phyloP scores from a whole-genome alignment of 306 rosid species.

The Datisca glomerata region DNA sequence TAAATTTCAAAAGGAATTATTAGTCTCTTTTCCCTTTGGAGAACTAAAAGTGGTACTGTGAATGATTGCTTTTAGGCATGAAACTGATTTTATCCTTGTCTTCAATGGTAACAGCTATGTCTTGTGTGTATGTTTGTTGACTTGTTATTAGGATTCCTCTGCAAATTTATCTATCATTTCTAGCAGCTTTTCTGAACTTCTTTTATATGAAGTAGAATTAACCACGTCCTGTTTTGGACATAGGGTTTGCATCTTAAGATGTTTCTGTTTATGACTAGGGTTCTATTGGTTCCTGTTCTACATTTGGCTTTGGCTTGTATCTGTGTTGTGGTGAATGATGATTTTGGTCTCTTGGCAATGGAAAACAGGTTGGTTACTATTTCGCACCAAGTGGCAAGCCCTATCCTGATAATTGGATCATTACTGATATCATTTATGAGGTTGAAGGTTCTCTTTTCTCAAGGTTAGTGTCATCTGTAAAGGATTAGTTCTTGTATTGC shows the following conservation, averaged over 20 bases:
- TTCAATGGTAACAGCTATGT: no score
- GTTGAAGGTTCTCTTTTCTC: conserved; percentile 70
- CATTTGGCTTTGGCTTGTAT: conserved; percentile 20
- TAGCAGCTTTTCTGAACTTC: conserved; percentile 4
- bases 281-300: conserved; percentile 19
- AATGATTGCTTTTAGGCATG: no score
- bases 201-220: no score
- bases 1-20: no score
- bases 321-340: conserved; percentile 25
- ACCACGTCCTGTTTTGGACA: no score
- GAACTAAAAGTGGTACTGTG: no score
- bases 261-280: conserved; percentile 18
- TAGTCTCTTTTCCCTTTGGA: no score
- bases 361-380: conserved; percentile 92
- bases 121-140: no score
- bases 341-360: conserved; percentile 31
- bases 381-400: conserved; percentile 99
- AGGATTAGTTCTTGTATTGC: neutral
- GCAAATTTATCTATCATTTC: neutral
- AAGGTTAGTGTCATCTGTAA: conserved; percentile 32
- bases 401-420: conserved; percentile 99
- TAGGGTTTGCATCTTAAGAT: conserved; percentile 17
- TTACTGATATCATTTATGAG: conserved; percentile 79
- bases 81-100: no score
- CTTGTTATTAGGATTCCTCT: no score